These are phyloP conservation scores for Pogostemon cablin DNA, from an alignment of 257 asterid genomes.

Conservation along the genomic window DNA sequence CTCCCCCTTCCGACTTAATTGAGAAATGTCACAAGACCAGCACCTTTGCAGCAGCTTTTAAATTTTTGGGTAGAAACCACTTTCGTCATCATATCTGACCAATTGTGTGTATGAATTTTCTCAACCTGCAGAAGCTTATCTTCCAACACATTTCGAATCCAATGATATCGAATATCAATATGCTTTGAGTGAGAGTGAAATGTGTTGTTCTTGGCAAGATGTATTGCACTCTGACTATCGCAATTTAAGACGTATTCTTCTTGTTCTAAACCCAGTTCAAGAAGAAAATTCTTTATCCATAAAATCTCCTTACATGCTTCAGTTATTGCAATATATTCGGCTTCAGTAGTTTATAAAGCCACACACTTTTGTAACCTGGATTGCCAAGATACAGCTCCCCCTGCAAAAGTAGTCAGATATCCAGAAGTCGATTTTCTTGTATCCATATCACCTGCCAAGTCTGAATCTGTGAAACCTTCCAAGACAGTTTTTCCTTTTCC, in stretches of 20 bases:
- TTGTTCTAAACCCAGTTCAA: background rate
- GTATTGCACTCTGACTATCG: background rate
- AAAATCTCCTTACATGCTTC: background rate
- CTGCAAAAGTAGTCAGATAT: background rate
- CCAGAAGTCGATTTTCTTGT: too few relatives aligned
- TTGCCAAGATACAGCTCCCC: background rate
- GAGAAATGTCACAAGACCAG: too few relatives aligned
- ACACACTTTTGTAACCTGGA: background rate
- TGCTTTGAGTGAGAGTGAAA: background rate
- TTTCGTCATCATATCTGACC: background rate
- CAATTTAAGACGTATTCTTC: background rate
- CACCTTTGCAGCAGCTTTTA: background rate
- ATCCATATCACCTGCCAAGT: background rate
- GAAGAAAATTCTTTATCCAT: background rate
- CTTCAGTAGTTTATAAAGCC: too few relatives aligned
- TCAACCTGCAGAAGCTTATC: background rate
- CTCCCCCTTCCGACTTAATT: too few relatives aligned
- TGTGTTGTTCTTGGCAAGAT: background rate
- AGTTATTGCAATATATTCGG: background rate
- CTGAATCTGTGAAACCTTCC: background rate
- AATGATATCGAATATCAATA: background rate
- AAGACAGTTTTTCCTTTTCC: background rate
- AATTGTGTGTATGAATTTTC: too few relatives aligned
- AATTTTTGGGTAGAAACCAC: background rate
- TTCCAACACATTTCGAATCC: background rate